phyloP scores from a whole-genome alignment of 2,329 filamentous ascomycete genomes.

The Curvularia sp. region DNA sequence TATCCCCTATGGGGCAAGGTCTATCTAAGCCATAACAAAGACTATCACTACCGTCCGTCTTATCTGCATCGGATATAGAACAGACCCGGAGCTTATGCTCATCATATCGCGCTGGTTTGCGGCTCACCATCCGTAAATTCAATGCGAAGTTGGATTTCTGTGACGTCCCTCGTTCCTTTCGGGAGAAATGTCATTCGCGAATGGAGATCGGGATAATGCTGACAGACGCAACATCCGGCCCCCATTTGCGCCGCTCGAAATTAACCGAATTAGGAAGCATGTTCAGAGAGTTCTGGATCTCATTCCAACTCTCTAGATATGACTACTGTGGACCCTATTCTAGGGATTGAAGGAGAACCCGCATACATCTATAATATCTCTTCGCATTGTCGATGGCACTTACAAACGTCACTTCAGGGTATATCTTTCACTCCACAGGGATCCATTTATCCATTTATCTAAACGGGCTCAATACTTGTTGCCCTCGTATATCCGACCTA shows the following conservation, averaged over 20 bases:
- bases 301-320: neutral
- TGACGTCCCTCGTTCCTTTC: neutral
- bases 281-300: neutral
- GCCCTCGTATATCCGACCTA: neutral
- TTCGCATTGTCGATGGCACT: neutral
- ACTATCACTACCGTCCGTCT: neutral
- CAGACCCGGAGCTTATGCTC: neutral
- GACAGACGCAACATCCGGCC: neutral
- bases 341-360: neutral
- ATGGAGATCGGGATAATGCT: neutral
- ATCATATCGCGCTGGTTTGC: neutral
- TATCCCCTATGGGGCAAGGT: too few species aligned
- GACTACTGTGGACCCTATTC: neutral
- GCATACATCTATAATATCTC: neutral
- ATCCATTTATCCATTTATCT: neutral
- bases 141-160: neutral
- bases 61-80: neutral
- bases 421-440: neutral
- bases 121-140: neutral
- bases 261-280: neutral
- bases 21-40: too few species aligned
- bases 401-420: neutral
- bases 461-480: neutral
- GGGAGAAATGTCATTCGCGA: constrained; percentile 4
- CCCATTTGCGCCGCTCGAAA: neutral